Evolutionary conservation across 768 basidiomycete genomes (phyloP).

Genomic region (Russula sp.): DNA sequence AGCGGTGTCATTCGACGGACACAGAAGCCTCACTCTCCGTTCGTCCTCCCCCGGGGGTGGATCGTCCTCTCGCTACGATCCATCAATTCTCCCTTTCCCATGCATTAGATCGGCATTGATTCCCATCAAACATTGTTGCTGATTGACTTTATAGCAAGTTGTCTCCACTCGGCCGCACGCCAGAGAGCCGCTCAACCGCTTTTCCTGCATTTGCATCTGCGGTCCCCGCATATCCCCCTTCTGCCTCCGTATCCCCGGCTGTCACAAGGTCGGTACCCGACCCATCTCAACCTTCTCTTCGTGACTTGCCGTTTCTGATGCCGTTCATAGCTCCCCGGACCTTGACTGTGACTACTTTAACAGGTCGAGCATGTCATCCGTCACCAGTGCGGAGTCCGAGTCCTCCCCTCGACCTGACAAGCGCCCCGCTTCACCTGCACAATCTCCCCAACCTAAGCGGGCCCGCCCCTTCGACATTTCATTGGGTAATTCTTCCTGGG

Average conservation of each 20-base stretch:
- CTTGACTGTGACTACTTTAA: conserved; percentile 40
- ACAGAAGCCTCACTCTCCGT: conserved; percentile 1
- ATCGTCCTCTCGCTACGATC: conserved; percentile 18
- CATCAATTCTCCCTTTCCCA: conserved; percentile 18
- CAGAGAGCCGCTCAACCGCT: conserved; percentile 13
- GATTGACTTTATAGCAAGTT: conserved; percentile 26
- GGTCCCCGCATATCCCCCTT: conserved; percentile 12
- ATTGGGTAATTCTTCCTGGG: conserved; percentile 27
- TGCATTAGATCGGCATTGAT: conserved; percentile 20
- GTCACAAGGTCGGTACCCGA: conserved; percentile 21
- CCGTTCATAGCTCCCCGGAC: conserved; percentile 35
- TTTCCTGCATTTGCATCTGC: conserved; percentile 17
- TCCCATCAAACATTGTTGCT: conserved; percentile 17
- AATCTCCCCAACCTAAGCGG: conserved; percentile 41
- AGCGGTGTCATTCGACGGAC: conserved; percentile 16
- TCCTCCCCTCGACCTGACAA: conserved; percentile 56
- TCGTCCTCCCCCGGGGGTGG: conserved; percentile 1
- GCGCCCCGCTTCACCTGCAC: conserved; percentile 47
- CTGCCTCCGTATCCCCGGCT: conserved; percentile 24
- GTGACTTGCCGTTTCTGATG: conserved; percentile 8
- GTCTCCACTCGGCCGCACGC: conserved; percentile 11
- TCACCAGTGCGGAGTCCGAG: conserved; percentile 66
- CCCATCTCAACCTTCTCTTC: background rate
- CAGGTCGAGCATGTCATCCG: conserved; percentile 74
- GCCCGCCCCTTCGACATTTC: conserved; percentile 32